Percentiles rank a stretch among this genome's conserved stretches.
Evolutionary conservation across 306 rosid species (phyloP).

Genomic region (Macrotyloma uniflorum): DNA sequence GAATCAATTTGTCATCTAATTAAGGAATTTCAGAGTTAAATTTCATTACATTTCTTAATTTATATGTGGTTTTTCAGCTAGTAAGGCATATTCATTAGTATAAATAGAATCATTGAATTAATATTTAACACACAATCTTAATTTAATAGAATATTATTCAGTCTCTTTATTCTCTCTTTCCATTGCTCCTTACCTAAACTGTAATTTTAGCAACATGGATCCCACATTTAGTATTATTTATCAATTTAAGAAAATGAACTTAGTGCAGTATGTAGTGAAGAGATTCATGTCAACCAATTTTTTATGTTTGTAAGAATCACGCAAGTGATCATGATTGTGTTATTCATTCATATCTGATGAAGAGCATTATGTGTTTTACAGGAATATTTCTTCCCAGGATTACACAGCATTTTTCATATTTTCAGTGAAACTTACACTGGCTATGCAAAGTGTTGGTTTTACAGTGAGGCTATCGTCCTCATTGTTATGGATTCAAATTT

Average conservation of each 20-base stretch:
- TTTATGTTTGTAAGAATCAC: slow-evolving; percentile 14
- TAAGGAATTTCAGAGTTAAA: neutral
- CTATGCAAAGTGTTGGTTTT: slow-evolving; percentile 77
- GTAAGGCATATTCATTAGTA: neutral
- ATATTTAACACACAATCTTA: neutral
- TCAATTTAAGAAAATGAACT: slow-evolving; percentile 6
- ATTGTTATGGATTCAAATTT: slow-evolving; percentile 92
- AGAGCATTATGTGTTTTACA: slow-evolving; percentile 50
- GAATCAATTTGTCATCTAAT: neutral
- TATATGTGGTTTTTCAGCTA: neutral
- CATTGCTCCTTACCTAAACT: neutral
- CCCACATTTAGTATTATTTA: neutral
- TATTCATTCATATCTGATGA: slow-evolving; percentile 31
- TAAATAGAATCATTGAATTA: neutral
- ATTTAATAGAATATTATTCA: neutral
- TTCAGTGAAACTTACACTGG: slow-evolving; percentile 86
- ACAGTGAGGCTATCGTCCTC: slow-evolving; percentile 77
- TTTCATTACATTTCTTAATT: neutral
- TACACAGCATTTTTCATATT: slow-evolving; percentile 59
- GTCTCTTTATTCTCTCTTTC: neutral
- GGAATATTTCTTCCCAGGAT: slow-evolving; percentile 63
- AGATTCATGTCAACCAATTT: neutral
- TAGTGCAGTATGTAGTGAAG: neutral
- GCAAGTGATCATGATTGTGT: slow-evolving; percentile 25
- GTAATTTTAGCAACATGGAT: neutral